Percentiles rank a stretch among this genome's conserved stretches.
Evolutionary conservation across 306 rosid species (phyloP).

Genomic region (Sphenostylis stenocarpa): DNA sequence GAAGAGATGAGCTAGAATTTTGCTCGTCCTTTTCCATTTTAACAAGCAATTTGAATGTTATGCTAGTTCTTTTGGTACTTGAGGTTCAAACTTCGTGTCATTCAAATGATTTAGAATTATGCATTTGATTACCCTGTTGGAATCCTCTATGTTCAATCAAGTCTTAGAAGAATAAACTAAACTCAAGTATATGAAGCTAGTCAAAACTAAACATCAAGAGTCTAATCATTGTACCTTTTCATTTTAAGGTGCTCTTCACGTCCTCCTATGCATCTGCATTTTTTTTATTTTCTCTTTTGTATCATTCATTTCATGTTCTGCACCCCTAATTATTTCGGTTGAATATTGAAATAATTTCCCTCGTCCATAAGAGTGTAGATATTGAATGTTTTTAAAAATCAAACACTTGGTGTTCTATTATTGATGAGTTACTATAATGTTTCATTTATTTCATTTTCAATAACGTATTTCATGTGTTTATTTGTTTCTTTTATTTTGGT

Average conservation of each 20-base stretch:
- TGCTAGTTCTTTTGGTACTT: background rate
- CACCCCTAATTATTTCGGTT: too few species aligned
- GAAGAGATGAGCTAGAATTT: slow-evolving; percentile 51
- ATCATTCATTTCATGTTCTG: background rate
- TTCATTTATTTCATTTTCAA: too few species aligned
- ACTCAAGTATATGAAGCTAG: background rate
- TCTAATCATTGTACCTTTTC: background rate
- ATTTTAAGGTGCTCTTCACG: background rate
- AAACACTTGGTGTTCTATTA: too few species aligned
- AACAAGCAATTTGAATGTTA: slow-evolving; percentile 16
- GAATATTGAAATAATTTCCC: too few species aligned
- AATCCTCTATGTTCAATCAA: background rate
- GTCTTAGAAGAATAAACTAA: background rate
- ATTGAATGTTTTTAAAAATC: too few species aligned
- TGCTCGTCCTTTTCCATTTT: slow-evolving; percentile 53
- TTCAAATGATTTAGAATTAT: slow-evolving; percentile 16
- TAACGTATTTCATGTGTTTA: too few species aligned
- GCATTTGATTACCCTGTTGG: background rate
- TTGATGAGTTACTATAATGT: too few species aligned
- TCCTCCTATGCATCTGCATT: background rate
- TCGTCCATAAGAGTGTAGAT: too few species aligned
- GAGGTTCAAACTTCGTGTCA: background rate
- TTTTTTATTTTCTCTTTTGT: background rate
- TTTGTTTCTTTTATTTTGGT: too few species aligned
- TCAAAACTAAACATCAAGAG: background rate